Conservation (phyloP, 192 early-diverging fungal genomes). For the Gryganskiella cystojenkinii region DNA sequence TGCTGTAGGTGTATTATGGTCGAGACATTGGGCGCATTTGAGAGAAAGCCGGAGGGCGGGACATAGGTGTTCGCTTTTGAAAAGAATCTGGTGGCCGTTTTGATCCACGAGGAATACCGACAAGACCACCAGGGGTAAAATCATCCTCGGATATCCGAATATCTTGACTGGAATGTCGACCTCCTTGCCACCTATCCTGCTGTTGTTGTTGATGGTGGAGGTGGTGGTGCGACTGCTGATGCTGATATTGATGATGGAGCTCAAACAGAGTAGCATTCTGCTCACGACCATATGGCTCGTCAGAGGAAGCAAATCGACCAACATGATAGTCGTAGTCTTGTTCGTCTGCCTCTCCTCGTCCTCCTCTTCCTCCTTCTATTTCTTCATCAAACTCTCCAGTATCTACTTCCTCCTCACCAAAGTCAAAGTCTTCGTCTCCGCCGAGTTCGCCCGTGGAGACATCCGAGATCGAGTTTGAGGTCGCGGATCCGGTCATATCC, state of each 20-base stretch:
- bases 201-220: background rate
- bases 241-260: too few relatives aligned
- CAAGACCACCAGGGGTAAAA: slow-evolving; percentile 24
- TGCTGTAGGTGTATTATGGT: background rate
- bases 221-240: too few relatives aligned
- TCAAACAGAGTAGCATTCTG: too few relatives aligned
- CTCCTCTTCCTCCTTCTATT: background rate
- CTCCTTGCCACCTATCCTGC: background rate
- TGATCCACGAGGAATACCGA: slow-evolving; percentile 16
- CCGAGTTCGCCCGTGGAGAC: background rate
- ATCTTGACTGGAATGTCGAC: background rate
- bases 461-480: too few relatives aligned
- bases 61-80: too few relatives aligned
- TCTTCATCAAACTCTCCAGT: background rate
- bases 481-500: too few relatives aligned
- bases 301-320: too few relatives aligned
- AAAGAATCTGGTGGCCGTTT: background rate
- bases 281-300: too few relatives aligned
- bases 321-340: too few relatives aligned
- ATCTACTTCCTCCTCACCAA: background rate
- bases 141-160: background rate
- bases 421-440: background rate
- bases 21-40: background rate
- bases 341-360: too few relatives aligned
- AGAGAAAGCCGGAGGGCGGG: background rate